Base-by-base conservation (phyloP, 2,329 filamentous ascomycete genomes). In the Penicillium sp. region DNA sequence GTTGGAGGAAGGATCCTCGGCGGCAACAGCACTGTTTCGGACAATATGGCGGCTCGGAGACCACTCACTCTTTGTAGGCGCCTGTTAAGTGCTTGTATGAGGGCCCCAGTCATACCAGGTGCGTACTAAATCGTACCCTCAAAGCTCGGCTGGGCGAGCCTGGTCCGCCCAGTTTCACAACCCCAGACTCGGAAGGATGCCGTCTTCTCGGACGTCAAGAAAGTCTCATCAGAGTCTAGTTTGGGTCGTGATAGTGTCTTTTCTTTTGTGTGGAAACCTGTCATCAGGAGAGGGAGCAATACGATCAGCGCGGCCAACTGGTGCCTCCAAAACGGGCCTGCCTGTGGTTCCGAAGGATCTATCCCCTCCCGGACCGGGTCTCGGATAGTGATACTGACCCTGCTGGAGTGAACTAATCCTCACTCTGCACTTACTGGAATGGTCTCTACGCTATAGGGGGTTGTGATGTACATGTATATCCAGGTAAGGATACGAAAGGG, bases 121-220 rank as follows among this genome's bases (percentile, higher is more conserved):
- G 63, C 64, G 66, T 68, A 69, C 69, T 67, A 66, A 67, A 63
- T 62, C 60, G 67, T 67, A 68, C 66, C 59, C 41, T 14, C n/a
- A 46, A 24, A 65, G 68, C 31, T 49, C 10, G 27, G 11, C n/a
- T 46, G 62, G 60, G 60, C 62, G 51, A 54, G 60, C 47, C 24
- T 50, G 43, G 50, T 46, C 62, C 62, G 51, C 59, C 55, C 47
- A 56, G 56, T 55, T 40, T 41, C 50, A 59, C 36, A 18, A 18
- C 43, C 43, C 56, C 47, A 37, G 22, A 18, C 37, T 49, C 54
- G 39, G n/a, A 33, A 52, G 37, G 50, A 24, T n/a, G 19, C 44
- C 56, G 35, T 44, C 31, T 50, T 54, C 50, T 46, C 57, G 14
- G 33, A 51, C 58, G 46, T 50, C 47, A 37, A 13, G 59, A 53